phyloP scores from a whole-genome alignment of 1,139 yeast species.

The Hyphopichia buzzinii region DNA sequence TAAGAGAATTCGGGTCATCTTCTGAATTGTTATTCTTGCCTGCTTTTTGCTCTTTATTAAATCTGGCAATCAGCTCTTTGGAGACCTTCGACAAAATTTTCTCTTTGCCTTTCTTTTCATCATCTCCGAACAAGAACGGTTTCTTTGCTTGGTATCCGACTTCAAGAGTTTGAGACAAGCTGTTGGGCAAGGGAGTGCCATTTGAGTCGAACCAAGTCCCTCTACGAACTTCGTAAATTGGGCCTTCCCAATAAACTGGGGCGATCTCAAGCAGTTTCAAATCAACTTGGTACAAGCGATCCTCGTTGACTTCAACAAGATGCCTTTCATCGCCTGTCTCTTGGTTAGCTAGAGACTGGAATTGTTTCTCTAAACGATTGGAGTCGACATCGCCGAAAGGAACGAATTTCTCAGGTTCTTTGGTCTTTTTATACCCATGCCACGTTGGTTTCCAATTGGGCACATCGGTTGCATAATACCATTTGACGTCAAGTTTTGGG shows the following conservation, averaged over 20 bases:
- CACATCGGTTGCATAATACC: constrained; percentile 84
- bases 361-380: constrained; percentile 52
- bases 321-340: constrained; percentile 1
- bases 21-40: constrained; percentile 3
- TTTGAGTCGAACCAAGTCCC: constrained; percentile 79
- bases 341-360: constrained; percentile 15
- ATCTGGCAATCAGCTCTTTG: constrained; percentile 19
- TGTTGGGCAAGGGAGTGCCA: constrained; percentile 56
- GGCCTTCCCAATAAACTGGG: constrained; percentile 91
- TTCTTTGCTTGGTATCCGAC: constrained; percentile 39
- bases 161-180: constrained; percentile 61
- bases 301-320: constrained; percentile 73
- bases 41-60: constrained; percentile 17
- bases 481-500: constrained; percentile 29
- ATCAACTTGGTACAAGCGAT: constrained; percentile 72
- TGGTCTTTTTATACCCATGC: constrained; percentile 45
- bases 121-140: constrained; percentile 25
- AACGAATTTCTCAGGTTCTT: constrained; percentile 59
- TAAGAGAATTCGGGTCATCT: neutral
- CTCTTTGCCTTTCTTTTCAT: constrained; percentile 10
- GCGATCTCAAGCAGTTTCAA: constrained; percentile 48
- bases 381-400: constrained; percentile 71
- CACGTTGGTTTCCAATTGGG: constrained; percentile 69
- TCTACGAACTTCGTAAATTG: constrained; percentile 76
- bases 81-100: constrained; percentile 8